Base-by-base conservation (phyloP, 176 grass and related monocot genomes). In the Aegilops longissima region DNA sequence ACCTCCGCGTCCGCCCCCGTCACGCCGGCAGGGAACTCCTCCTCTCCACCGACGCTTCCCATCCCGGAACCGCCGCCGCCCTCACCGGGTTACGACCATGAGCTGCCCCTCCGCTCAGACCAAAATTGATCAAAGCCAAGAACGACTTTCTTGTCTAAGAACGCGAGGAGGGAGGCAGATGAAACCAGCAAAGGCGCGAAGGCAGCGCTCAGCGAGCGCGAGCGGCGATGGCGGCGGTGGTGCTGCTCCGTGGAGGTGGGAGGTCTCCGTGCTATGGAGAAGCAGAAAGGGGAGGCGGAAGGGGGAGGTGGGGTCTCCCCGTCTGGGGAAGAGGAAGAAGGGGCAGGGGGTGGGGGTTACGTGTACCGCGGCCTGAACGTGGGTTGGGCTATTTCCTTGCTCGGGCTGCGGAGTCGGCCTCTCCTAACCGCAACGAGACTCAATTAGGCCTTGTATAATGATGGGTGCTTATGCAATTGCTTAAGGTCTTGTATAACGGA, bases 1-100 rank as follows among this genome's bases (percentile, higher is more conserved):
- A 88, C 87, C 69, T 94, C 87, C 81, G 91, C 92, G 66, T 94
- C 88, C 77, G 76, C 61, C 8, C 87, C 84, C 13, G 85, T 86
- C 14, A 90, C 77, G 51, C 83, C 87, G 54, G 51, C 82, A n/a
- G 69, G 69, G 38, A 31, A 87, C 67, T 80, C 88, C 45, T 80
- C 64, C 79, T 66, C 85, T 42, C 76, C 84, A 25, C 88, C 91
- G 36, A 74, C 77, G 84, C 85, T 91, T 44, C 85, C 90, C 90
- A 91, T 91, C 17, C 30, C 8, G 35, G 75, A 5, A 5, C 30
- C 63, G n/a, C 36, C 45, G 6, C 9, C 31, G 0, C 13, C 70
- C n/a, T 68, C 79, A 77, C 66, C 54, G 29, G 12, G 23, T 31
- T 23, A 30, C 63, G 64, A 70, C 31, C 90, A 91, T 78, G 82